Base-by-base conservation (phyloP, 768 basidiomycete genomes). In the Trametes coccinea region DNA sequence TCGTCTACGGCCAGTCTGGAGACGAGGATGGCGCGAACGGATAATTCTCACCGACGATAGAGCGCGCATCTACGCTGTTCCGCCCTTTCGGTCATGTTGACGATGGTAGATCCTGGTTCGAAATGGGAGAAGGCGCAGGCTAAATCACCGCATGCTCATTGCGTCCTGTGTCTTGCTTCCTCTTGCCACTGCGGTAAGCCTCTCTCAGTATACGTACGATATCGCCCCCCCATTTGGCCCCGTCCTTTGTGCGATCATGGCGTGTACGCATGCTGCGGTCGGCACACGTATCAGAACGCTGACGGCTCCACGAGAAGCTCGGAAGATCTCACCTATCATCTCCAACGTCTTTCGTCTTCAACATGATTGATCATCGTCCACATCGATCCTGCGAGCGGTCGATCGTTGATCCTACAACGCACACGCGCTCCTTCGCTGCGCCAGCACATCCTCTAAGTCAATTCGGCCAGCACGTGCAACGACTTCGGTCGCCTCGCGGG, bases 351-450 rank as follows among this genome's bases (percentile, higher is more conserved):
- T 78, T 79, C 66, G 72, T 74, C 4, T 79, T 78, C 66, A 76
- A 76, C 63, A 74, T 78, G 76, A 74, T 79, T 78, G 76, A 74
- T 79, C 43, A 77, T 78, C 34, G 70, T 79, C n/a, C 78, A 76
- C 27, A 67, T 77, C 37, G 77, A 71, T 5, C 55, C 53, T 9
- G 45, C 55, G 29, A 49, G 22, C 2, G 57, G 51, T 10, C 51
- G 46, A 29, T 66, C 17, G n/a, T 37, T 2, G 40, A 17, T 10
- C 44, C 58, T 5, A 45, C 48, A 4, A 49, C 48, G 13, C 48
- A 49, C 14, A 14, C 31, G 29, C 30, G 48, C 14, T 30, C 27
- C 13, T 49, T 49, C 30, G 48, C 30, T 5, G 48, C 48, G 13
- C 11, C 30, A 6, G 29, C 30, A 4, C 48, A 29, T 22, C 29